Percentiles rank a stretch among this genome's conserved stretches.
phyloP scores from a whole-genome alignment of 2,329 filamentous ascomycete species.

The Paracorniculantispora psalliotae region DNA sequence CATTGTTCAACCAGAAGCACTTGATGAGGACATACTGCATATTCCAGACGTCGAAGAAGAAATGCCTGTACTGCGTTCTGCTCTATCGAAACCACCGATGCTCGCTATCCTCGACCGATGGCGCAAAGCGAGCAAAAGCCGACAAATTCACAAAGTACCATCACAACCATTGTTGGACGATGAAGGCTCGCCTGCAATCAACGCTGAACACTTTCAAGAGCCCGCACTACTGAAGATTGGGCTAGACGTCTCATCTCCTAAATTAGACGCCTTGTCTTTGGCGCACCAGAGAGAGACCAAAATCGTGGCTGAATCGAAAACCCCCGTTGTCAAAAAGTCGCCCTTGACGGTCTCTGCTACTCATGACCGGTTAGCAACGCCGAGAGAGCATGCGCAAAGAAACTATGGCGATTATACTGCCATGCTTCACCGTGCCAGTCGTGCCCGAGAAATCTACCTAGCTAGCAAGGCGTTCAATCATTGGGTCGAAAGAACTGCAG shows the following conservation, averaged over 20 bases:
- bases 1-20: background rate
- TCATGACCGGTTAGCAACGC: background rate
- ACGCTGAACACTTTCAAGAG: background rate
- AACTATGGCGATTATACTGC: background rate
- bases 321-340: background rate
- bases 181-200: background rate
- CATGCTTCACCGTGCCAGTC: conserved; percentile 48
- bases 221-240: background rate
- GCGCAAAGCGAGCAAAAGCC: conserved; percentile 12
- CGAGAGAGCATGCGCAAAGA: conserved; percentile 3
- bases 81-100: conserved; percentile 11
- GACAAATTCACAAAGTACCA: background rate
- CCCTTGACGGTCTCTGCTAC: background rate
- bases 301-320: background rate
- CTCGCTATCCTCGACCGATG: conserved; percentile 19
- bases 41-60: background rate
- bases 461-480: conserved; percentile 34
- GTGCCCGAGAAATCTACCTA: conserved; percentile 61
- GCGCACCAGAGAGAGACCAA: background rate
- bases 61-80: background rate
- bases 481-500: conserved; percentile 62
- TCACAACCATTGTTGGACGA: background rate
- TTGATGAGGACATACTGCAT: background rate
- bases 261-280: background rate
- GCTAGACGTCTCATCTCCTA: background rate